A percentile compares a stretch with the other conserved stretches of the same genome.
Evolutionary conservation across 257 asterid species (phyloP).

Genomic region (Ajuga chamaepitys): DNA sequence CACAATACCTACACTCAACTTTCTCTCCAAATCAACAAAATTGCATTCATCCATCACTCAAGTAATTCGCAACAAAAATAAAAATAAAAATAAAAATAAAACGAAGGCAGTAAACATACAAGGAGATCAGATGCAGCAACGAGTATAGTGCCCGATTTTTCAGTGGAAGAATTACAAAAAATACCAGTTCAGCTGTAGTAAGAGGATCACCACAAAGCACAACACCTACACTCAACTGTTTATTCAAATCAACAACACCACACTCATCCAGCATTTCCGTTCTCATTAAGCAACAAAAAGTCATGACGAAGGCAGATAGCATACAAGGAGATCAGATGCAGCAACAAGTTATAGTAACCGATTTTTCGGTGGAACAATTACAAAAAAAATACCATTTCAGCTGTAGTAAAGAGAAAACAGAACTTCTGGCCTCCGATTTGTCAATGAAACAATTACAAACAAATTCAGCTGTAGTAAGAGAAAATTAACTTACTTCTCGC

Average conservation of each 20-base stretch:
- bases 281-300: background rate
- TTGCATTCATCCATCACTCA: slow-evolving; percentile 6
- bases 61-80: background rate
- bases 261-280: slow-evolving; percentile 10
- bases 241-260: slow-evolving; percentile 9
- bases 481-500: too few relatives aligned
- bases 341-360: slow-evolving; percentile 5
- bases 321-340: slow-evolving; percentile 16
- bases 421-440: too few relatives aligned
- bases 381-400: background rate
- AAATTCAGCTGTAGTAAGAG: too few relatives aligned
- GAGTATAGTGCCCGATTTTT: slow-evolving; percentile 6
- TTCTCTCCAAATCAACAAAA: slow-evolving; percentile 5
- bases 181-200: background rate
- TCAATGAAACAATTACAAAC: too few relatives aligned
- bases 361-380: background rate
- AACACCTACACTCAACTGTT: background rate
- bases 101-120: slow-evolving; percentile 5
- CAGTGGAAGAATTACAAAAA: background rate
- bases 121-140: slow-evolving; percentile 11
- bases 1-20: slow-evolving; percentile 2
- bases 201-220: slow-evolving; percentile 4
- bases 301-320: background rate
- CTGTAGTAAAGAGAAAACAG: background rate
- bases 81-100: too few relatives aligned